Percentiles rank a stretch among this genome's conserved stretches.
Evolutionary conservation across 495 filamentous ascomycete genomes (phyloP).

Genomic region (Viridothelium virens): DNA sequence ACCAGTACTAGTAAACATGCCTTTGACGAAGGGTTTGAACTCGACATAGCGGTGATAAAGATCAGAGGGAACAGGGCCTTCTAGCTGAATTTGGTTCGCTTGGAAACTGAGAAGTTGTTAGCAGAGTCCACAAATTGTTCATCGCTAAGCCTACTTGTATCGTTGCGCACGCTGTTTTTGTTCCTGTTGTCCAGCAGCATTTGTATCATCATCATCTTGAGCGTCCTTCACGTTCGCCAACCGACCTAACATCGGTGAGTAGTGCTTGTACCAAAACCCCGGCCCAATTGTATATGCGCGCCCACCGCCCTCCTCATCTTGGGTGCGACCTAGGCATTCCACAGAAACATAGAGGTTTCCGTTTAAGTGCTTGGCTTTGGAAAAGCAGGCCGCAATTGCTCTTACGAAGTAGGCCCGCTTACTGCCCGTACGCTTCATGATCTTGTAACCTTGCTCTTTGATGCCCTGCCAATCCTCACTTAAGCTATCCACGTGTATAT

Average conservation of each 20-base stretch:
- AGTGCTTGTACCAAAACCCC: slow-evolving; percentile 73
- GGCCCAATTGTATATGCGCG: slow-evolving; percentile 71
- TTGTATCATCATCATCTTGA: slow-evolving; percentile 24
- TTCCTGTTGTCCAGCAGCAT: slow-evolving; percentile 11
- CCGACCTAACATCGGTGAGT: slow-evolving; percentile 80
- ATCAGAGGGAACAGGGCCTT: slow-evolving; percentile 66
- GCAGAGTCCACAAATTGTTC: slow-evolving; percentile 18
- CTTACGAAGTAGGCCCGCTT: slow-evolving; percentile 73
- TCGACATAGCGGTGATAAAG: slow-evolving; percentile 89
- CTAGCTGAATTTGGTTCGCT: slow-evolving; percentile 83
- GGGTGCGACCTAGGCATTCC: slow-evolving; percentile 64
- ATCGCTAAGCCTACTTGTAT: slow-evolving; percentile 9
- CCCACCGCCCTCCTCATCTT: slow-evolving; percentile 55
- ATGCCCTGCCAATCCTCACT: slow-evolving; percentile 61
- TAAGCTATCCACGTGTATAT: slow-evolving; percentile 52
- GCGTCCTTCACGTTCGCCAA: slow-evolving; percentile 67
- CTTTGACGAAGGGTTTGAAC: slow-evolving; percentile 80
- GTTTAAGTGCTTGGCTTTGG: slow-evolving; percentile 46
- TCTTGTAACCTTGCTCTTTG: slow-evolving; percentile 54
- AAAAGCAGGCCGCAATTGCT: slow-evolving; percentile 52
- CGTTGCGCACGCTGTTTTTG: slow-evolving; percentile 3
- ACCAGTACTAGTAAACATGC: slow-evolving; percentile 74
- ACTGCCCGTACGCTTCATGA: slow-evolving; percentile 77
- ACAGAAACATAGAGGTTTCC: slow-evolving; percentile 61
- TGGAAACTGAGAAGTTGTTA: slow-evolving; percentile 57